Percentiles rank a stretch among this genome's conserved stretches.
Evolutionary conservation across 768 basidiomycete species (phyloP).

Genomic region (Macrolepiota albuminosa): DNA sequence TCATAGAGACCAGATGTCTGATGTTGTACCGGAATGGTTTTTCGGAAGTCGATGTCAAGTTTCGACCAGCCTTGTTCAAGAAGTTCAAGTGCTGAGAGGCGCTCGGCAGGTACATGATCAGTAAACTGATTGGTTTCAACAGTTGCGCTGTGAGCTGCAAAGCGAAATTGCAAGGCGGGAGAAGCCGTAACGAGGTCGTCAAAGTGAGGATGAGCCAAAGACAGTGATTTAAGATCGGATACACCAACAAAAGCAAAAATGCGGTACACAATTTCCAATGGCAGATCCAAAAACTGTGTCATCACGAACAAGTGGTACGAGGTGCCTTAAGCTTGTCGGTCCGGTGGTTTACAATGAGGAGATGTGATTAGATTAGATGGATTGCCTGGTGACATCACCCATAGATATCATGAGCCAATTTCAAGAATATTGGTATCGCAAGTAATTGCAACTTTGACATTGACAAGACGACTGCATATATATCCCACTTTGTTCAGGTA

Average conservation of each 20-base stretch:
- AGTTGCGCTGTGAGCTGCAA: not conserved
- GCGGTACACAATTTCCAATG: not conserved
- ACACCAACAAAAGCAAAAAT: not conserved
- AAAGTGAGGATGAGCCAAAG: not conserved
- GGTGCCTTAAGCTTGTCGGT: not conserved
- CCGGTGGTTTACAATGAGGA: not conserved
- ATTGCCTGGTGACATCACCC: not conserved
- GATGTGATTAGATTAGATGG: not conserved
- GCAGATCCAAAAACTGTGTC: not conserved
- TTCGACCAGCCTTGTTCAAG: not conserved
- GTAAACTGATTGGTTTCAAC: not conserved
- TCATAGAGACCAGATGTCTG: constrained; percentile 1
- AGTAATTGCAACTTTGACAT: not conserved
- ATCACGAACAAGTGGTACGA: not conserved
- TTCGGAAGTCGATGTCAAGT: not conserved
- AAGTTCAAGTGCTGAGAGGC: not conserved
- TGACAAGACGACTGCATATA: not conserved
- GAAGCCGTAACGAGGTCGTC: not conserved
- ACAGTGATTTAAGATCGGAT: not conserved
- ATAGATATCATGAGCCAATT: not conserved
- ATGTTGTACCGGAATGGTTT: not conserved
- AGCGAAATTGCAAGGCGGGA: not conserved
- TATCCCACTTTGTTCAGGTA: not conserved
- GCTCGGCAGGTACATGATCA: not conserved
- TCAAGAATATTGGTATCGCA: not conserved